Evolutionary conservation across 306 rosid genomes (phyloP).

Genomic region (Prunus padus): DNA sequence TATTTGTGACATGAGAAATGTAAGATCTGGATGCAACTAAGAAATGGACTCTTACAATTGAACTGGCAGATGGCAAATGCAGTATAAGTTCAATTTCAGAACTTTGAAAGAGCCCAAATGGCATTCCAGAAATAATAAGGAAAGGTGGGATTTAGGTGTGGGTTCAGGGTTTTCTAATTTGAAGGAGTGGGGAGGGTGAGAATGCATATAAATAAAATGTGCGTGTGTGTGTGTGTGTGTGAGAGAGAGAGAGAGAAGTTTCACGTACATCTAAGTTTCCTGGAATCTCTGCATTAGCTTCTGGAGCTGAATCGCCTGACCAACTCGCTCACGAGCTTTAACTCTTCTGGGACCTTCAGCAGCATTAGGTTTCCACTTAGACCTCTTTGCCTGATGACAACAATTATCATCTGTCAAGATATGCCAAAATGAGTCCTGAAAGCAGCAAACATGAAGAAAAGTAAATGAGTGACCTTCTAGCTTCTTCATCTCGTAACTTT

Average conservation of each 20-base stretch:
- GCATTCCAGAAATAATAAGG: not conserved
- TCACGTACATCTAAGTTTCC: conserved; percentile 83
- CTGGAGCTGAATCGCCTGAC: conserved; percentile 87
- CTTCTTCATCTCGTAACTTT: conserved; percentile 92
- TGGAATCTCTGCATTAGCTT: conserved; percentile 95
- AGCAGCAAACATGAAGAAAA: conserved; percentile 23
- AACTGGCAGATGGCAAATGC: too few species aligned
- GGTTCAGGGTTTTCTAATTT: not conserved
- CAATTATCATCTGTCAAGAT: conserved; percentile 24
- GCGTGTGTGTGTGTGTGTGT: not conserved
- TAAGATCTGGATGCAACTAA: conserved; percentile 1
- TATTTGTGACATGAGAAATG: not conserved
- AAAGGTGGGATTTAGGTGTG: not conserved
- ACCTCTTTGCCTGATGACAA: conserved; percentile 70
- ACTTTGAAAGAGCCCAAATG: not conserved
- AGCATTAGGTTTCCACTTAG: conserved; percentile 62
- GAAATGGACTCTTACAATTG: too few species aligned
- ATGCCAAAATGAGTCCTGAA: conserved; percentile 23
- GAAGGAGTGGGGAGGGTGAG: not conserved
- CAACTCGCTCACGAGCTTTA: conserved; percentile 65
- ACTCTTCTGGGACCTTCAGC: conserved; percentile 66
- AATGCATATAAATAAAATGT: too few species aligned
- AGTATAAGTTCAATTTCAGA: not conserved
- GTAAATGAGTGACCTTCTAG: conserved; percentile 62
- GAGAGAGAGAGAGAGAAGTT: not conserved